Percentiles rank a stretch among this genome's conserved stretches.
Evolutionary conservation across 768 basidiomycete species (phyloP).

Genomic region (Leccinum disarticulatum): DNA sequence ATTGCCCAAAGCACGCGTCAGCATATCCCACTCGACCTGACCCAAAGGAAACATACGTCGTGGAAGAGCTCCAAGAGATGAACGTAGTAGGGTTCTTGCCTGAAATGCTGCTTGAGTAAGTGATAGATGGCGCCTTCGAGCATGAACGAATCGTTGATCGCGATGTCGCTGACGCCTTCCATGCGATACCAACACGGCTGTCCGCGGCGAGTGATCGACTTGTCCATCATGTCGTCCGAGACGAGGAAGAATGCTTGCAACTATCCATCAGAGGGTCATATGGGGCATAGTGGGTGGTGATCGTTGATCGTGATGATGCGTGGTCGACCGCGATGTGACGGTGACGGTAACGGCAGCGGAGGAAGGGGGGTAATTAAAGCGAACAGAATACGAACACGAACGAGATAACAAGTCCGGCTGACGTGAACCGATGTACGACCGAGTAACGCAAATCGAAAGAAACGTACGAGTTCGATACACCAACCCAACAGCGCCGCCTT

Average conservation of each 20-base stretch:
- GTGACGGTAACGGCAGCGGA: background rate
- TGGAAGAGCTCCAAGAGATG: conserved; percentile 91
- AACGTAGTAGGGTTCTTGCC: conserved; percentile 75
- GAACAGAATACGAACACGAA: background rate
- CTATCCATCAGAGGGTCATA: background rate
- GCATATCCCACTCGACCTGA: too few relatives aligned
- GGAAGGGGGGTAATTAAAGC: background rate
- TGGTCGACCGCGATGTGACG: background rate
- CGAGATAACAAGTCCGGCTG: background rate
- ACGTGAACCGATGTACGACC: background rate
- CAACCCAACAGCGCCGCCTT: conserved; percentile 89
- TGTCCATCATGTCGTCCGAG: conserved; percentile 93
- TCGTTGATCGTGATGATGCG: background rate
- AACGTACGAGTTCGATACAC: conserved; percentile 89
- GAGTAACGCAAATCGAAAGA: background rate
- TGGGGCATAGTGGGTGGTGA: background rate
- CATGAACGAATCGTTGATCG: conserved; percentile 97
- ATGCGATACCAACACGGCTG: conserved; percentile 94
- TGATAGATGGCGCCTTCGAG: conserved; percentile 92
- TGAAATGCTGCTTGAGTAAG: conserved; percentile 86
- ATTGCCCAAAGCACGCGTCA: background rate
- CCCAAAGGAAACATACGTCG: conserved; percentile 50
- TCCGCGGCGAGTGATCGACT: conserved; percentile 86
- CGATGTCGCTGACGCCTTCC: conserved; percentile 64
- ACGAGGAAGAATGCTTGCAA: conserved; percentile 97